Evolutionary conservation across 495 filamentous ascomycete genomes (phyloP).

Genomic region (Penicillium fimorum): DNA sequence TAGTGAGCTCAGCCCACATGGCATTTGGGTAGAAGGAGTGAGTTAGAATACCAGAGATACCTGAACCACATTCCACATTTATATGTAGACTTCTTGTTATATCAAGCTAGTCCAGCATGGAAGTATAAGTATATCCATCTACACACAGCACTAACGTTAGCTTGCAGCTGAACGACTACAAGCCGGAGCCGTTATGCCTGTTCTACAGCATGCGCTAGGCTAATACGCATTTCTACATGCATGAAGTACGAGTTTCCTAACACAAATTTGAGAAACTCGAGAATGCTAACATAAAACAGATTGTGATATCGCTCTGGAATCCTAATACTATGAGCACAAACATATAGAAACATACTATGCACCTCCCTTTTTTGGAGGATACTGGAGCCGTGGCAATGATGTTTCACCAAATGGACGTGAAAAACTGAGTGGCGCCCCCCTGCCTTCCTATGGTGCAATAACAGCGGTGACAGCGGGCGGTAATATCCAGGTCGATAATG

Average conservation of each 20-base stretch:
- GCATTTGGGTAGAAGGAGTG: conserved; percentile 5
- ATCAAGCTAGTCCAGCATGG: neutral
- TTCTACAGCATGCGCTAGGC: neutral
- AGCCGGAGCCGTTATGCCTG: neutral
- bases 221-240: neutral
- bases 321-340: neutral
- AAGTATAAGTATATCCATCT: neutral
- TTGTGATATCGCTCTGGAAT: neutral
- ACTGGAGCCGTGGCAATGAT: neutral
- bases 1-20: neutral
- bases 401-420: neutral
- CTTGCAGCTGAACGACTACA: neutral
- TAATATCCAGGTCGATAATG: neutral
- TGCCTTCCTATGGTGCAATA: neutral
- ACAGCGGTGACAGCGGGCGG: neutral
- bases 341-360: neutral
- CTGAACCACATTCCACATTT: neutral
- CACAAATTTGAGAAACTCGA: neutral
- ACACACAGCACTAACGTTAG: neutral
- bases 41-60: neutral
- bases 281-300: neutral
- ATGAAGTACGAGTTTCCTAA: neutral
- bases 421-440: neutral
- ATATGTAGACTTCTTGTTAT: neutral
- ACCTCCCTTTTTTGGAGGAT: neutral